These are phyloP conservation scores for Mortierella claussenii DNA, from an alignment of 192 early-diverging fungal genomes.

Conservation along the genomic window DNA sequence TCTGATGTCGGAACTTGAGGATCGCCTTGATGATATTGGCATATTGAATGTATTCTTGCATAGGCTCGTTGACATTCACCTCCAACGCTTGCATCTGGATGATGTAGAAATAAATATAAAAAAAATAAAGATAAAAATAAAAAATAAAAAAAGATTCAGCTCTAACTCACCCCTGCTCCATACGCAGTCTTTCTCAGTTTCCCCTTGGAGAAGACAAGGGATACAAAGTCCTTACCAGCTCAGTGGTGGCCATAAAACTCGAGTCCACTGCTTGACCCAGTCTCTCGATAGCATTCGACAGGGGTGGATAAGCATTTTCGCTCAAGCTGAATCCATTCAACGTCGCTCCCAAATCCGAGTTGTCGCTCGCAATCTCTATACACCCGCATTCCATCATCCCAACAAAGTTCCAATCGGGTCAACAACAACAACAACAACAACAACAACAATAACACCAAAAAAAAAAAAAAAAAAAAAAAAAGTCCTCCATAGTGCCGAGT, in stretches of 20 bases:
- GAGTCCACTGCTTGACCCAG: slow-evolving; percentile 94
- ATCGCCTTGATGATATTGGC: slow-evolving; percentile 88
- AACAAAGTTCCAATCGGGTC: slow-evolving; percentile 1
- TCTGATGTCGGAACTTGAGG: slow-evolving; percentile 84
- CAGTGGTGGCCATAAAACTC: slow-evolving; percentile 77
- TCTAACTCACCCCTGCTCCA: too few species aligned
- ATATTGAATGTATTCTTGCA: slow-evolving; percentile 93
- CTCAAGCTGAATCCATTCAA: slow-evolving; percentile 97
- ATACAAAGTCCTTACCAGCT: slow-evolving; percentile 63
- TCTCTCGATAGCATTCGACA: slow-evolving; percentile 90
- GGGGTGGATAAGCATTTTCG: slow-evolving; percentile 64
- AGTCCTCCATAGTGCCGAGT: too few species aligned
- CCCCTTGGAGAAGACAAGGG: background rate
- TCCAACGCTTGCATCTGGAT: slow-evolving; percentile 74
- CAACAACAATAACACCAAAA: too few species aligned
- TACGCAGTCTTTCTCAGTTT: too few species aligned
- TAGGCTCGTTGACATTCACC: slow-evolving; percentile 80
- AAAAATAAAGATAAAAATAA: background rate
- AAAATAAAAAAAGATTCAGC: too few species aligned
- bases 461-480: background rate
- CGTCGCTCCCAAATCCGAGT: slow-evolving; percentile 88
- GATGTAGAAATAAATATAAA: background rate
- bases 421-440: background rate
- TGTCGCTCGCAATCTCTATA: slow-evolving; percentile 80
- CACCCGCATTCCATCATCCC: slow-evolving; percentile 1